Evolutionary conservation across 2,329 filamentous ascomycete genomes (phyloP).

Genomic region (Verruconis gallopava): DNA sequence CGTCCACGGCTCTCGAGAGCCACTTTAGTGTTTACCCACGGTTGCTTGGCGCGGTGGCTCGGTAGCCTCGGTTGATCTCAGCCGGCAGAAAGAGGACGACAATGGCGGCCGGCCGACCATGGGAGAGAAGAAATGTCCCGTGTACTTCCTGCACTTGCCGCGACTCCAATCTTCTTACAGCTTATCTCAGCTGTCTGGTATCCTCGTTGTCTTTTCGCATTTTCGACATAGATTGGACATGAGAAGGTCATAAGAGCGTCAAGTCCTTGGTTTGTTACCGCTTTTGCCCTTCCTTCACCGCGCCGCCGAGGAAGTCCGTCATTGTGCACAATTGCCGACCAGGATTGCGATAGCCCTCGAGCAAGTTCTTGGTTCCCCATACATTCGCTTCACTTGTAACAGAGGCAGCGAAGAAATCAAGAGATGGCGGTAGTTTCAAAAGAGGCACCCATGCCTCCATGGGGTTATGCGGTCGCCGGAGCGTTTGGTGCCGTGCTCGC

Average conservation of each 20-base stretch:
- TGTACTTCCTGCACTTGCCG: background rate
- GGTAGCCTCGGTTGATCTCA: background rate
- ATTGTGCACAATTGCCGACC: conserved; percentile 2
- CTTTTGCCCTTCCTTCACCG: background rate
- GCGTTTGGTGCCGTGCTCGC: conserved; percentile 87
- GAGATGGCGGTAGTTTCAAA: conserved; percentile 48
- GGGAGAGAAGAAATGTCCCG: too few species aligned
- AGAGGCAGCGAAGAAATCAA: background rate
- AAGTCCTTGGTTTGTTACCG: too few species aligned
- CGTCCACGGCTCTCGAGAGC: too few species aligned
- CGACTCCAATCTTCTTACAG: background rate
- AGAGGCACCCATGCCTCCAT: conserved; percentile 63
- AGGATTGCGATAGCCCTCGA: conserved; percentile 1
- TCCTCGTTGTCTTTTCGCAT: too few species aligned
- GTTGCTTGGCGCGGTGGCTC: too few species aligned
- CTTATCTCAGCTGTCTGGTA: background rate
- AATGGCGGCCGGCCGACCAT: too few species aligned
- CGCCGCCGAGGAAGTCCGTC: background rate
- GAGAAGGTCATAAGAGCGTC: background rate
- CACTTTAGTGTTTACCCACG: too few species aligned
- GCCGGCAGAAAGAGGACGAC: background rate
- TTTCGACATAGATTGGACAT: background rate
- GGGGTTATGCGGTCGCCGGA: conserved; percentile 85
- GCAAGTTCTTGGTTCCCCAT: background rate
- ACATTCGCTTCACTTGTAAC: background rate